Evolutionary conservation across 176 grass and related monocot genomes (phyloP), one percentile per base, ranked within the genome.

Genomic region (Areca catechu): DNA sequence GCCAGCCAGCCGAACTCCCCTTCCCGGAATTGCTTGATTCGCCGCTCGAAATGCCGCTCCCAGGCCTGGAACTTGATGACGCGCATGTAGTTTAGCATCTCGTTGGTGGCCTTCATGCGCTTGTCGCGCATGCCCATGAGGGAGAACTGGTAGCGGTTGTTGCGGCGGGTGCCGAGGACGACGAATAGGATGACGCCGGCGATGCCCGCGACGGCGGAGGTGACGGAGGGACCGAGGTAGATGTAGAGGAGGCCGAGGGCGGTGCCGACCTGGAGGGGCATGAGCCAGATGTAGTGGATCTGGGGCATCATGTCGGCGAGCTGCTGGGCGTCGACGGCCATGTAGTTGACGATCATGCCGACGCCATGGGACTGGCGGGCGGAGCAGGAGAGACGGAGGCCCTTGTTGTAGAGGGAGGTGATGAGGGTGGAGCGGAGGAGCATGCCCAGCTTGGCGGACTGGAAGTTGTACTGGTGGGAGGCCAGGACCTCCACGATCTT

Each of bases 21-120:
- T 0, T 63, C 16, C 3, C 93, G 83, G 75, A 98, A 88, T 4
- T 60, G 23, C 54, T 58, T 60, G 73, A 98, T 88, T 24, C 83
- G 93, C 3, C 29, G 71, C 63, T 63, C 29, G 66, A 98, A 98
- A 69, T 92, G 87, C 47, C 75, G 74, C 75, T 98, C 93, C 93
- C 93, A 98, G 55, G 87, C 93, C 66, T 98, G 93, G 71, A 98
- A 83, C 66, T 98, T 98, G 84, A 98, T 98, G 5, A 98, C 93
- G 3, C 93, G 83, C 93, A 98, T 92, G 87, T 85, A 85, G 73
- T 15, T 85, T 4, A 98, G 72, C 93, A 92, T 98, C 78, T 98
- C 93, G 69, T 98, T 98, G 4, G 87, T 98, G 6, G 87, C 93
- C 87, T 98, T 98, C 93, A 98, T 98, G 54, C 93, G 76, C 62